phyloP scores from a whole-genome alignment of 345 rosid species.

The Ricinus communis region DNA sequence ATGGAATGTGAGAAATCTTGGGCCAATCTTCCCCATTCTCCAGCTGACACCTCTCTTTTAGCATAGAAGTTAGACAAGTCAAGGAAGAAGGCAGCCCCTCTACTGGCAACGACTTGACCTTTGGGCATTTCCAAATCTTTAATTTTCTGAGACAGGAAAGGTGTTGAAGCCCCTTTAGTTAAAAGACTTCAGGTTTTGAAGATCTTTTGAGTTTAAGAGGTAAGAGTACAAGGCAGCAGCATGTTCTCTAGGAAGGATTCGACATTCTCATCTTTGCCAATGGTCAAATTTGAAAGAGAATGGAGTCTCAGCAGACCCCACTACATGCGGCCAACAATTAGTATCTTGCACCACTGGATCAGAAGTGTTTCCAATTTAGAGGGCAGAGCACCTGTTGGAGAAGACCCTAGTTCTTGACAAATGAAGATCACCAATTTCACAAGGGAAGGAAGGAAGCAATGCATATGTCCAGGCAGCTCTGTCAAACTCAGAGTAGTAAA shows the following conservation, averaged over 20 bases:
- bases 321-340: not conserved
- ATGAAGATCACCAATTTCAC: slow-evolving; percentile 8
- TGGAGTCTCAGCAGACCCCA: not conserved
- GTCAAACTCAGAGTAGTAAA: too few relatives aligned
- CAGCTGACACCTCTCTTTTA: slow-evolving; percentile 16
- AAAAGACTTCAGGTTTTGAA: slow-evolving; percentile 8
- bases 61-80: not conserved
- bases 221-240: slow-evolving; percentile 9
- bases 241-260: slow-evolving; percentile 12
- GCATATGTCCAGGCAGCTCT: not conserved
- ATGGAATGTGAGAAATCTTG: slow-evolving; percentile 14
- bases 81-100: slow-evolving; percentile 18
- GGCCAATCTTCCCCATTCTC: slow-evolving; percentile 21
- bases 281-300: not conserved
- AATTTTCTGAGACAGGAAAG: slow-evolving; percentile 10
- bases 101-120: slow-evolving; percentile 1
- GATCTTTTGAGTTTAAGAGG: not conserved
- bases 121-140: slow-evolving; percentile 8
- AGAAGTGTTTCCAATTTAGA: not conserved
- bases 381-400: not conserved
- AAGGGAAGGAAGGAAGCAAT: not conserved
- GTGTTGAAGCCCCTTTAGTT: slow-evolving; percentile 13
- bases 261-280: not conserved
- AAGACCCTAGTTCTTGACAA: slow-evolving; percentile 5
- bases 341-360: not conserved